phyloP scores from a whole-genome alignment of 1,284 basidiomycete species.

The Leucoagaricus sp. region DNA sequence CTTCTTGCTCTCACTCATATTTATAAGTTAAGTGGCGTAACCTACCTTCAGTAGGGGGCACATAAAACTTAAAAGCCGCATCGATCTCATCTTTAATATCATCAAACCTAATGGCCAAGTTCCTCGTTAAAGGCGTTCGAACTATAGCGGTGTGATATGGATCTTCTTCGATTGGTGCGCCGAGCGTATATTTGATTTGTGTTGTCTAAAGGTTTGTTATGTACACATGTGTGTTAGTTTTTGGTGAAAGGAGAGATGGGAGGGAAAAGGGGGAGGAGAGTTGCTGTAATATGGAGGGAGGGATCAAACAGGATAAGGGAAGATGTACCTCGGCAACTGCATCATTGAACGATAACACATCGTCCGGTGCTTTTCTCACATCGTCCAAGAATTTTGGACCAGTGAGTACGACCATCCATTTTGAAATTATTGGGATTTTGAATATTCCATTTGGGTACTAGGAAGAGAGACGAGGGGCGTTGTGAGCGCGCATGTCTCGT shows the following conservation, averaged over 20 bases:
- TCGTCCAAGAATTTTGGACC: slow-evolving; percentile 40
- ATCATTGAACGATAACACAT: slow-evolving; percentile 37
- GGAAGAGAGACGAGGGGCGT: too few relatives aligned
- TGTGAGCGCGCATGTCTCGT: background rate
- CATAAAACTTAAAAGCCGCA: slow-evolving; percentile 7
- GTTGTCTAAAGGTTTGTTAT: background rate
- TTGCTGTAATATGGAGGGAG: too few relatives aligned
- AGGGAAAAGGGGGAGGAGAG: too few relatives aligned
- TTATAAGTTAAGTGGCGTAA: background rate
- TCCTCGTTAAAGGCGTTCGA: slow-evolving; percentile 15
- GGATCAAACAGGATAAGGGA: background rate
- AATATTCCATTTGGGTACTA: slow-evolving; percentile 38
- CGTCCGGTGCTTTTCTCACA: slow-evolving; percentile 39
- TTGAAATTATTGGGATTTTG: slow-evolving; percentile 38
- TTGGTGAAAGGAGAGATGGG: too few relatives aligned
- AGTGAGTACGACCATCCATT: slow-evolving; percentile 43
- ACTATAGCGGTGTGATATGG: slow-evolving; percentile 14
- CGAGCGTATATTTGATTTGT: slow-evolving; percentile 10
- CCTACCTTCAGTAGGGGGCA: slow-evolving; percentile 12
- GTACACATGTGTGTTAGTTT: too few relatives aligned
- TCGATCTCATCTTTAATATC: slow-evolving; percentile 18
- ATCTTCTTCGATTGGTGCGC: background rate
- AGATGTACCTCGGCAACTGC: slow-evolving; percentile 35
- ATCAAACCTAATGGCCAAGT: slow-evolving; percentile 13
- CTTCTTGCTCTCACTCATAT: too few relatives aligned